Evolutionary conservation across 106 monocot species (phyloP).

Genomic region (Allium sativum): DNA sequence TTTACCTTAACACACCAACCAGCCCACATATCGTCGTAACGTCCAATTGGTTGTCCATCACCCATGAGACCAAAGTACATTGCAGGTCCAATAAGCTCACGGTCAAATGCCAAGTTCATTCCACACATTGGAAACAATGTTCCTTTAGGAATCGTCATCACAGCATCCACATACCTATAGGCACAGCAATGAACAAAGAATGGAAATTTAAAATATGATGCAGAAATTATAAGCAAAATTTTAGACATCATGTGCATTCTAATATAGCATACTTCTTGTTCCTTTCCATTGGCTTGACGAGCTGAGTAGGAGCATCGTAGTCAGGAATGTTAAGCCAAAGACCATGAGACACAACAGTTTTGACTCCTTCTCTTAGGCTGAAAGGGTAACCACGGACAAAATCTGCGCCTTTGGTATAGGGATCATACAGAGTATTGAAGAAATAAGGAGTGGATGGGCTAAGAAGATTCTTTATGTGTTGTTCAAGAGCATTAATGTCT

Average conservation of each 20-base stretch:
- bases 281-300: conserved; percentile 38
- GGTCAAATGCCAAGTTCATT: conserved; percentile 64
- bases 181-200: background rate
- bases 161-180: conserved; percentile 62
- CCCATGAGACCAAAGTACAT: conserved; percentile 87
- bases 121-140: conserved; percentile 74
- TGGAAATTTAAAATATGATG: background rate
- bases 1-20: conserved; percentile 63
- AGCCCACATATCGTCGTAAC: conserved; percentile 80
- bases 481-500: conserved; percentile 41
- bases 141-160: conserved; percentile 61
- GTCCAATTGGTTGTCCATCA: conserved; percentile 71
- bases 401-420: conserved; percentile 26
- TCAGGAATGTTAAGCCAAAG: conserved; percentile 41
- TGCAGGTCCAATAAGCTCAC: conserved; percentile 62
- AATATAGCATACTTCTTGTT: conserved; percentile 19
- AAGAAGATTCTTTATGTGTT: conserved; percentile 38
- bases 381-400: conserved; percentile 40
- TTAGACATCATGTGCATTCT: background rate
- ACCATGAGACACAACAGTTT: conserved; percentile 34
- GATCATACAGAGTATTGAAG: conserved; percentile 41
- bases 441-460: conserved; percentile 24
- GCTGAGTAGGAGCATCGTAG: conserved; percentile 43
- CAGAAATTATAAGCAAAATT: background rate
- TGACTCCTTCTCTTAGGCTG: conserved; percentile 32